Conservation (phyloP, 257 asterid genomes). For the Salvia hispanica region DNA sequence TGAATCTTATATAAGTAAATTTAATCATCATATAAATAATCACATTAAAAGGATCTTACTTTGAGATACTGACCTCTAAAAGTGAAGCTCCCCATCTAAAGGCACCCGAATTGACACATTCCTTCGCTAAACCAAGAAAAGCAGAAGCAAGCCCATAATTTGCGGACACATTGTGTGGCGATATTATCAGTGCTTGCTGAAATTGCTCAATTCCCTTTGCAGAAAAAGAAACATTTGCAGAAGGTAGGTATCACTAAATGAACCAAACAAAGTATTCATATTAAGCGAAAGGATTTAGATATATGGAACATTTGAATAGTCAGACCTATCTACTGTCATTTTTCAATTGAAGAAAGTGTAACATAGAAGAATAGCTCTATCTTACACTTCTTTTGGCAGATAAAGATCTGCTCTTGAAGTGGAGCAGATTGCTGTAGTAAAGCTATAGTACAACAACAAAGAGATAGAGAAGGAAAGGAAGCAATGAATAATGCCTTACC, state of each 20-base stretch:
- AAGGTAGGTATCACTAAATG: neutral
- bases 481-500: constrained; percentile 45
- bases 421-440: constrained; percentile 17
- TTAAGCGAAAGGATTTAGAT: neutral
- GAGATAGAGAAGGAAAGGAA: neutral
- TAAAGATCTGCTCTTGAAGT: constrained; percentile 14
- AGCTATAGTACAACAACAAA: constrained; percentile 11
- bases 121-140: constrained; percentile 84
- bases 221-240: constrained; percentile 19
- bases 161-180: constrained; percentile 75
- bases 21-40: constrained; percentile 26
- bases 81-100: constrained; percentile 88
- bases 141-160: constrained; percentile 91
- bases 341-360: constrained; percentile 10
- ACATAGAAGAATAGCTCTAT: constrained; percentile 9
- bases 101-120: constrained; percentile 75
- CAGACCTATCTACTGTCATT: constrained; percentile 2
- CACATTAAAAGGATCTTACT: constrained; percentile 24
- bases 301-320: neutral
- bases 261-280: constrained; percentile 19
- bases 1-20: constrained; percentile 31
- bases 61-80: constrained; percentile 68
- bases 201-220: constrained; percentile 83
- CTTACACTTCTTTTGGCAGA: constrained; percentile 6
- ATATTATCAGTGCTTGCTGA: constrained; percentile 64